Percentiles rank a stretch among this genome's conserved stretches.
Evolutionary conservation across 345 rosid species (phyloP).

Genomic region (Eucalyptus caleyi): DNA sequence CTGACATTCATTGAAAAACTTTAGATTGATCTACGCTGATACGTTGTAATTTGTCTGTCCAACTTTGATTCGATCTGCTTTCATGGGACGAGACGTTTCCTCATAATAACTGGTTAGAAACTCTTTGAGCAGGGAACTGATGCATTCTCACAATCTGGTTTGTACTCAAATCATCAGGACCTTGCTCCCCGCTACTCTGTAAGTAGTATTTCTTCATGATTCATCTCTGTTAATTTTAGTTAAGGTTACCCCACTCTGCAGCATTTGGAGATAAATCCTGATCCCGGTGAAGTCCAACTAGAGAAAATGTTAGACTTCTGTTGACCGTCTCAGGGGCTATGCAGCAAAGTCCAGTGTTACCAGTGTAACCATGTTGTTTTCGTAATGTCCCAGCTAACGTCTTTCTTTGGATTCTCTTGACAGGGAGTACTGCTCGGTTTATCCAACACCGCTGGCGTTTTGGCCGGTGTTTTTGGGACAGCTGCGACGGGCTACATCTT

Average conservation of each 20-base stretch:
- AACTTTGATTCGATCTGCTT: neutral
- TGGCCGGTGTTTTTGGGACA: constrained; percentile 94
- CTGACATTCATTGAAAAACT: neutral
- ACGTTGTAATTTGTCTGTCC: neutral
- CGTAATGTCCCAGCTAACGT: neutral
- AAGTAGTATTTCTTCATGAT: constrained; percentile 7
- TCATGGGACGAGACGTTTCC: neutral
- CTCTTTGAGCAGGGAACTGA: constrained; percentile 49
- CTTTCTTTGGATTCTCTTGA: neutral
- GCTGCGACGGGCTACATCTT: constrained; percentile 90
- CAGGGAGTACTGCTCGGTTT: constrained; percentile 92
- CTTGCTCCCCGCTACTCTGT: constrained; percentile 95
- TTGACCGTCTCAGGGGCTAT: neutral
- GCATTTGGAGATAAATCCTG: neutral
- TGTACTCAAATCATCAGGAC: constrained; percentile 94
- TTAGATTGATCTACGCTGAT: neutral
- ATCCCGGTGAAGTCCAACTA: neutral
- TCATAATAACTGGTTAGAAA: neutral
- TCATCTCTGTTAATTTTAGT: neutral
- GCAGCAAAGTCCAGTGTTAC: neutral
- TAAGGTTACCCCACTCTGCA: neutral
- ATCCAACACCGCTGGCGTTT: constrained; percentile 90
- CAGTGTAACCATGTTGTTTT: neutral
- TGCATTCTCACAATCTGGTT: constrained; percentile 94
- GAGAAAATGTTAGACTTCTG: neutral